Conservation (phyloP, 345 rosid genomes). For the Citrus sinensis region DNA sequence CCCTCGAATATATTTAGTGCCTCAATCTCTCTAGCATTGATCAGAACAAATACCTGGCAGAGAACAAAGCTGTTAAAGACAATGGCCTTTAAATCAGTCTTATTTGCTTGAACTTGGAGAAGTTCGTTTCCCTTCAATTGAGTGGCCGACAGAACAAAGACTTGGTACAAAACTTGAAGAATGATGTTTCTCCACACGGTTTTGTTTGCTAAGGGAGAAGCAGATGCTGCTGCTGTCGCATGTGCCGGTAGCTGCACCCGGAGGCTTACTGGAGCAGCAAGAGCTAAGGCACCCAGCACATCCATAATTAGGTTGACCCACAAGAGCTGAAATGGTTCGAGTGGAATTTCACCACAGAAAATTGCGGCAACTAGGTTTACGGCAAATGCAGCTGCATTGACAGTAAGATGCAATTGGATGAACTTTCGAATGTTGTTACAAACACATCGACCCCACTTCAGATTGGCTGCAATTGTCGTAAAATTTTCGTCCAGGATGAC, state of each 20-base stretch:
- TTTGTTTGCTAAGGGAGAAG: not conserved
- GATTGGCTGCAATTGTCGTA: not conserved
- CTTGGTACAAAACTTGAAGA: not conserved
- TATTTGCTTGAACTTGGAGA: not conserved
- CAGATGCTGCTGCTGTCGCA: not conserved
- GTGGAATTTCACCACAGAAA: not conserved
- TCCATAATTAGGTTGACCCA: not conserved
- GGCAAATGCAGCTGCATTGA: not conserved
- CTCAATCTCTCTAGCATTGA: not conserved
- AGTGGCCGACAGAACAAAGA: not conserved
- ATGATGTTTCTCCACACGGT: not conserved
- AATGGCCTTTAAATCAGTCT: not conserved
- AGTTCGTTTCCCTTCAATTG: not conserved
- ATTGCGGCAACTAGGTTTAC: not conserved
- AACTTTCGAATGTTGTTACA: not conserved
- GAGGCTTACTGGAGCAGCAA: not conserved
- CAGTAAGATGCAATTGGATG: not conserved
- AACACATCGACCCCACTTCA: not conserved
- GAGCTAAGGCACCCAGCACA: not conserved
- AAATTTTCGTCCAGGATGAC: not conserved
- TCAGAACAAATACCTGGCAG: constrained; percentile 1
- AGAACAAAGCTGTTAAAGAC: not conserved
- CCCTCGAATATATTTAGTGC: not conserved
- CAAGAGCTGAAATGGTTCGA: not conserved
- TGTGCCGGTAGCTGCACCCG: not conserved